phyloP scores from a whole-genome alignment of 495 filamentous ascomycete species.

The Pseudoneurospora amorphoporcata region DNA sequence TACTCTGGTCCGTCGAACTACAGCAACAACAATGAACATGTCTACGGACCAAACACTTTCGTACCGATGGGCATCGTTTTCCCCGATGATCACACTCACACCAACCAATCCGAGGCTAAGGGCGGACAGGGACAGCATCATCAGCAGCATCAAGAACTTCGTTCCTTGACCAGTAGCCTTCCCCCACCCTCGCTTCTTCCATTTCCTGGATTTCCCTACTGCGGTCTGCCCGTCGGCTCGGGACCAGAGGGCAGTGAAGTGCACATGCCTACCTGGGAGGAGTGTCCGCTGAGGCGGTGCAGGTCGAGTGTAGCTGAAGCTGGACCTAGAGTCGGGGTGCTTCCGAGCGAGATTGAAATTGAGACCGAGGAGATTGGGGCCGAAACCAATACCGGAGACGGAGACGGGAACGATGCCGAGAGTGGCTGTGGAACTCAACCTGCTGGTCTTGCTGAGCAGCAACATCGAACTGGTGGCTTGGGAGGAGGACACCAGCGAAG shows the following conservation, averaged over 20 bases:
- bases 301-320: neutral
- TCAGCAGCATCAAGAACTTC: neutral
- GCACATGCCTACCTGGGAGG: conserved; percentile 16
- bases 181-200: neutral
- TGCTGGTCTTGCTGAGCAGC: neutral
- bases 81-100: neutral
- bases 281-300: conserved; percentile 8
- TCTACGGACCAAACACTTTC: neutral
- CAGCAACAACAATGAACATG: neutral
- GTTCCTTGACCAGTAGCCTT: neutral
- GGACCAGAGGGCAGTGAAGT: conserved; percentile 25
- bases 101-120: neutral
- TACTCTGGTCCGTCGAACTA: neutral
- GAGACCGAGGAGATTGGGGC: neutral
- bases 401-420: neutral
- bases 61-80: neutral
- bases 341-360: neutral
- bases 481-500: neutral
- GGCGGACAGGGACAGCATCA: neutral
- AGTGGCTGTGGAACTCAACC: neutral
- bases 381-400: neutral
- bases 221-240: conserved; percentile 31
- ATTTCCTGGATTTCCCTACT: neutral
- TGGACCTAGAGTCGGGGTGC: neutral
- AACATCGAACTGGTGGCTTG: neutral